phyloP scores from a whole-genome alignment of 768 basidiomycete genomes.

The Auricularia heimuer region DNA sequence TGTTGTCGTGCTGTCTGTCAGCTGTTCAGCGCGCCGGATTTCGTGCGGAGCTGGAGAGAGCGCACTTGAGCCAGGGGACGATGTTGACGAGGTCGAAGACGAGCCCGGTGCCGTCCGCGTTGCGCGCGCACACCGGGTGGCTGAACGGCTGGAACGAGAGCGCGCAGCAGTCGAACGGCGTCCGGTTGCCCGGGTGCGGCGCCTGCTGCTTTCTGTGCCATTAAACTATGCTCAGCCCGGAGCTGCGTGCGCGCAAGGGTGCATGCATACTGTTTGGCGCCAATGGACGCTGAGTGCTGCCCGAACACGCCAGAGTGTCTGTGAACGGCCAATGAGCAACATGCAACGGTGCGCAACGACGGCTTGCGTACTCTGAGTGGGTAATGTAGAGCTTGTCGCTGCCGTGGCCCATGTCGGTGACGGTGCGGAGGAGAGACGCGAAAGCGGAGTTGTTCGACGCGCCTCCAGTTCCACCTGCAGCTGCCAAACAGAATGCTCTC shows the following conservation, averaged over 20 bases:
- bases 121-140: constrained; percentile 81
- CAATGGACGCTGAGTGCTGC: constrained; percentile 63
- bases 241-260: constrained; percentile 4
- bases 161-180: constrained; percentile 86
- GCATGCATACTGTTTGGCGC: constrained; percentile 51
- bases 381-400: constrained; percentile 77
- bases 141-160: constrained; percentile 84
- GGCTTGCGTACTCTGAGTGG: constrained; percentile 46
- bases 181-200: constrained; percentile 51
- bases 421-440: background rate
- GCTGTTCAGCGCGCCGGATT: too few species aligned
- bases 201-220: constrained; percentile 52
- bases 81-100: constrained; percentile 91
- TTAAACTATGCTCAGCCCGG: constrained; percentile 9
- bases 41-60: constrained; percentile 7
- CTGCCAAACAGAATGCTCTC: too few species aligned
- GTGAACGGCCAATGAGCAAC: background rate
- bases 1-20: constrained; percentile 68
- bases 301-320: constrained; percentile 66
- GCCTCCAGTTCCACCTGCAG: background rate
- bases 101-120: constrained; percentile 64
- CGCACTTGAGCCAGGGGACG: constrained; percentile 88
- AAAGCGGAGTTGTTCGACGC: background rate
- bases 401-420: constrained; percentile 47
- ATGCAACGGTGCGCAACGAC: background rate